These are phyloP conservation scores for Sutorius australiensis DNA, from an alignment of 768 basidiomycete genomes.

Conservation along the genomic window DNA sequence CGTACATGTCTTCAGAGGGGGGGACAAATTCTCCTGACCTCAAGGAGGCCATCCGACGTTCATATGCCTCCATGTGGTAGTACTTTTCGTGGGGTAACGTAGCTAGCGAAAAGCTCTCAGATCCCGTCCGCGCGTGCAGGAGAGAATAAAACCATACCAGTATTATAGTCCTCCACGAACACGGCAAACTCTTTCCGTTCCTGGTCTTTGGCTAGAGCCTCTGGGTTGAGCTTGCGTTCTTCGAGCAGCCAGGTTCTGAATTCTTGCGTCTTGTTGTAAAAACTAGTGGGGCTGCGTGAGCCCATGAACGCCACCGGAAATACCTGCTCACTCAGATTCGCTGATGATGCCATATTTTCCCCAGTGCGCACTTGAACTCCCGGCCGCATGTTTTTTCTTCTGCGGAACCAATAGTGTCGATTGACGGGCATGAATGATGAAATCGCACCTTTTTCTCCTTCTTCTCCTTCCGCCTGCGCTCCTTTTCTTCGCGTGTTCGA, in stretches of 20 bases:
- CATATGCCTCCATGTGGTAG: conserved; percentile 85
- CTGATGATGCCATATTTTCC: conserved; percentile 87
- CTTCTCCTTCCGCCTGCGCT: conserved; percentile 59
- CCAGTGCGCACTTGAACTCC: conserved; percentile 60
- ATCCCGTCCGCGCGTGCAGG: background rate
- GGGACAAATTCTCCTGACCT: conserved; percentile 82
- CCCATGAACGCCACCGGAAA: background rate
- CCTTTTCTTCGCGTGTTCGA: conserved; percentile 44
- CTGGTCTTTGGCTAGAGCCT: conserved; percentile 81
- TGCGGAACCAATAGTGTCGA: conserved; percentile 33
- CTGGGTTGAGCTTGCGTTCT: conserved; percentile 87
- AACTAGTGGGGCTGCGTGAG: conserved; percentile 41
- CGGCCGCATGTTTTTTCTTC: conserved; percentile 52
- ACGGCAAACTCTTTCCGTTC: conserved; percentile 79
- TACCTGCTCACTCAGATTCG: conserved; percentile 68
- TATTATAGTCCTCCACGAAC: conserved; percentile 83
- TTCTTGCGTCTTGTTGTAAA: conserved; percentile 79
- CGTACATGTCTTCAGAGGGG: conserved; percentile 67
- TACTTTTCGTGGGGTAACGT: conserved; percentile 95
- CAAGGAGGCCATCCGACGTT: conserved; percentile 77
- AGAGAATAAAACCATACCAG: conserved; percentile 42
- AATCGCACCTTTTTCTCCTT: conserved; percentile 62
- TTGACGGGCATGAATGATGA: background rate
- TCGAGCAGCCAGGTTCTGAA: conserved; percentile 93
- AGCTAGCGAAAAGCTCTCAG: conserved; percentile 41